Evolutionary conservation across 2,329 filamentous ascomycete genomes (phyloP), one percentile per base, ranked within the genome.

Genomic region (Scorias spongiosa): DNA sequence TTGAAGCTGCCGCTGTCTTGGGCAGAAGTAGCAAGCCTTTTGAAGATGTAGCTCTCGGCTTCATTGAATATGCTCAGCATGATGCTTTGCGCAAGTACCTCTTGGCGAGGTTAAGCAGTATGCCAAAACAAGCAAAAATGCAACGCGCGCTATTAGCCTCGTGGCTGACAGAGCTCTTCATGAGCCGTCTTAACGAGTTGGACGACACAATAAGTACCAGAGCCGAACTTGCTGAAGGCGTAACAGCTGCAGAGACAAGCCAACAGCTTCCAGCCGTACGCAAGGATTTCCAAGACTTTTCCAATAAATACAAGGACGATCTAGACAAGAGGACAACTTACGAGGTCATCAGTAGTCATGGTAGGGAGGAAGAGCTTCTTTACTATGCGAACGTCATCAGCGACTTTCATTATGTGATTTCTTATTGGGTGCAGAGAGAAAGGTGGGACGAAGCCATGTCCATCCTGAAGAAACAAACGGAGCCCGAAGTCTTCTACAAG

Each of bases 391-490:
- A 82, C 46, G 78, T 83, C 6, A 74, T 93, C 40, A 83, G 89
- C 54, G 91, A 98, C 62, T 87, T 91, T 66, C 85, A 93, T 60
- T 98, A 93, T 57, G 87, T 96, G 17, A 69, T 98, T 11, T 84
- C 85, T 9, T 98, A 98, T 63, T 98, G 91, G 91, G 82, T 96
- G 14, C 91, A 96, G 63, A 76, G 89, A 47, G 91, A 96, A 64
- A 78, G 84, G 54, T 98, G 91, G 91, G 66, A 69, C 4, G 87
- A 95, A 54, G 86, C 87, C 2, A 69, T 98, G 51, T 76, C 78
- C 44, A 87, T 96, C 36, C 71, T 98, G 42, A 93, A 95, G 66
- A 87, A 84, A 62, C 91, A 98, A 64, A 93, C 81, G 5, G 84
- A 93, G 42, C 77, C 85, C 0, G 86, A 93, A 42, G 84, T 93